phyloP scores from a whole-genome alignment of 352 stramenopile genomes.

The Phytophthora crassamura region DNA sequence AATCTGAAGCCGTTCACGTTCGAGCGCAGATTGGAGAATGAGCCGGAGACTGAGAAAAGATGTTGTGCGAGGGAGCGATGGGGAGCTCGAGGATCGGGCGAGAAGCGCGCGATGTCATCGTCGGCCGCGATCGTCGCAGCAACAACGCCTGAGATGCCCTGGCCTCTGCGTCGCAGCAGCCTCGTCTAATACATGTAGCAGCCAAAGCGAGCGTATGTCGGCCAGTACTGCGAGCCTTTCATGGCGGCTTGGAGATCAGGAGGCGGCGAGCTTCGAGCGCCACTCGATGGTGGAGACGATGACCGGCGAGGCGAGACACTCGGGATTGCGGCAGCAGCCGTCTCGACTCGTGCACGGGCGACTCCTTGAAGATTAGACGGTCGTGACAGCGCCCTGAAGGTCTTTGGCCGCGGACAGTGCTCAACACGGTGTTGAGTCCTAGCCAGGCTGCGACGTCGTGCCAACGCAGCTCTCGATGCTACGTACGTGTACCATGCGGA shows the following conservation, averaged over 20 bases:
- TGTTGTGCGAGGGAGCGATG: conserved; percentile 16
- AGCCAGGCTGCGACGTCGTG: not conserved
- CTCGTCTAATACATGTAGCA: not conserved
- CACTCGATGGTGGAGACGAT: too few relatives aligned
- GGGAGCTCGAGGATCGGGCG: conserved; percentile 22
- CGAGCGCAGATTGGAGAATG: conserved; percentile 28
- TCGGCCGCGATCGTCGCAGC: conserved; percentile 15
- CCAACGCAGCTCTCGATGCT: conserved; percentile 1
- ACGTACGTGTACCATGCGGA: conserved; percentile 4
- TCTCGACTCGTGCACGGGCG: conserved; percentile 8
- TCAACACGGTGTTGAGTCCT: too few relatives aligned
- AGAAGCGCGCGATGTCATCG: conserved; percentile 11
- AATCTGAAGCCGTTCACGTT: not conserved
- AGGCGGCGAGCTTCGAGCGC: too few relatives aligned
- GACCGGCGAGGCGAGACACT: conserved; percentile 7
- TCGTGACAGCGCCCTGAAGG: conserved; percentile 4
- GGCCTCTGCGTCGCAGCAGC: not conserved
- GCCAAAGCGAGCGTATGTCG: too few relatives aligned
- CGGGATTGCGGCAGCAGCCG: conserved; percentile 16
- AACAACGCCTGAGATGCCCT: conserved; percentile 14
- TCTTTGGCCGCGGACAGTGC: too few relatives aligned
- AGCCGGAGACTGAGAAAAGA: conserved; percentile 6
- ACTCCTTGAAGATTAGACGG: conserved; percentile 28
- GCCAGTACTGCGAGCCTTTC: too few relatives aligned
- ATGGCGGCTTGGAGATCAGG: too few relatives aligned